Base-by-base conservation (phyloP, 345 rosid genomes). In the Salix viminalis region DNA sequence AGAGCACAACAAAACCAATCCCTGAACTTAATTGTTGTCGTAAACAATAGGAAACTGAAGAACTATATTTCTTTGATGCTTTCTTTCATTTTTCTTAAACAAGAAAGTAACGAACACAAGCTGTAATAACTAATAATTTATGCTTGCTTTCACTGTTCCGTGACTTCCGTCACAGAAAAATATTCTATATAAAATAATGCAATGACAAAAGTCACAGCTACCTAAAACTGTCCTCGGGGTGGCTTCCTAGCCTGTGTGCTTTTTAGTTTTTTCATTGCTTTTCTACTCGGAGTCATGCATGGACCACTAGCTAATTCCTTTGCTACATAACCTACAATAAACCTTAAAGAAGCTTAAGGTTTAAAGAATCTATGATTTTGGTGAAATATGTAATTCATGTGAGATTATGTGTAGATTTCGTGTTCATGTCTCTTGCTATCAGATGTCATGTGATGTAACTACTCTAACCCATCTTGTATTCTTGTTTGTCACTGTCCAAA, bases 71-170 rank as follows among this genome's bases (percentile, higher is more conserved):
- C 34, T 8, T 18, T 39, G 44, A 37, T 37, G 71, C 71, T 71
- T 78, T 73, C 41, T 50, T 77, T 72, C 67, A 72, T 72, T 65
- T 74, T 68, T 74, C 30, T 74, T 34, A 34, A 0, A 5, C 37
- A 34, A 34, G 34, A 32, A 4, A 4, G 6, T 34, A 34, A 34
- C 37, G 37, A 34, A 34, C 37, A 34, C 37, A 5, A 34, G 37
- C 37, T 34, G 37, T 34, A 34, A 34, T 5, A 34, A 34, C 37
- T 34, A 34, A 34, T 34, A 34, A 65, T 56, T 67, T 65, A 50
- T 66, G 65, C 66, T 69, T 11, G 41, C 76, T 58, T 75, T 76
- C 76, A 48, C 44, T 62, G 83, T 72, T 81, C 42, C 71, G 73
- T 74, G 61, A 67, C 77, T 72, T 81, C 42, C 71, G 73, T 74